A percentile compares a stretch with the other conserved stretches of the same genome.
phyloP scores from a whole-genome alignment of 768 basidiomycete species.

The Inosperma sp. region DNA sequence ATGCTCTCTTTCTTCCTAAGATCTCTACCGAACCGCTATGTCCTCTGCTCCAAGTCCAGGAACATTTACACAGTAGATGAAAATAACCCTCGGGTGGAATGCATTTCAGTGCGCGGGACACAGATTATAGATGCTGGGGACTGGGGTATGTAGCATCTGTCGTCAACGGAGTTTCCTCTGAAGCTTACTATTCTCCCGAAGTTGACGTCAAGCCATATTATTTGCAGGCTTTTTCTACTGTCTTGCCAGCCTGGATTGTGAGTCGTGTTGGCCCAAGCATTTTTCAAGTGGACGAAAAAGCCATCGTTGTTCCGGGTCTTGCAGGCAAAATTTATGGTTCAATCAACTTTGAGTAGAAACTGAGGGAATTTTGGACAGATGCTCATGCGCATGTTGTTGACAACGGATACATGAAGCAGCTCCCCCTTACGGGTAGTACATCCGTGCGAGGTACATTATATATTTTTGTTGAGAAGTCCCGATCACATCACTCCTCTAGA shows the following conservation, averaged over 20 bases:
- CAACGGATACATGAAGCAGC: conserved; percentile 66
- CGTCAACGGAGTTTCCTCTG: not conserved
- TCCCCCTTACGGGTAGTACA: conserved; percentile 53
- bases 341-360: not conserved
- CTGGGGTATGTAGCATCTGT: conserved; percentile 35
- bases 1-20: not conserved
- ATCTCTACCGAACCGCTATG: conserved; percentile 33
- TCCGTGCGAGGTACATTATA: conserved; percentile 52
- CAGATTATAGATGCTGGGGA: conserved; percentile 46
- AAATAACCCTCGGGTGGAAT: conserved; percentile 48
- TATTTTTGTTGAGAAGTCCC: not conserved
- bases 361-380: conserved; percentile 38
- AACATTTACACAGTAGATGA: conserved; percentile 71
- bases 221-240: not conserved
- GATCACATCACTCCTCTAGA: conserved; percentile 36
- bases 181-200: conserved; percentile 7
- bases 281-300: conserved; percentile 18
- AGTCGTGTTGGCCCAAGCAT: conserved; percentile 8
- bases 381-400: conserved; percentile 75
- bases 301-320: conserved; percentile 67
- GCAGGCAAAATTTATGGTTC: conserved; percentile 42
- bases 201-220: conserved; percentile 7
- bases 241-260: conserved; percentile 11
- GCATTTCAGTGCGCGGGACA: conserved; percentile 50
- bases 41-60: conserved; percentile 48